Evolutionary conservation across 345 rosid species (phyloP).

Genomic region (Capsella bursapastoris): DNA sequence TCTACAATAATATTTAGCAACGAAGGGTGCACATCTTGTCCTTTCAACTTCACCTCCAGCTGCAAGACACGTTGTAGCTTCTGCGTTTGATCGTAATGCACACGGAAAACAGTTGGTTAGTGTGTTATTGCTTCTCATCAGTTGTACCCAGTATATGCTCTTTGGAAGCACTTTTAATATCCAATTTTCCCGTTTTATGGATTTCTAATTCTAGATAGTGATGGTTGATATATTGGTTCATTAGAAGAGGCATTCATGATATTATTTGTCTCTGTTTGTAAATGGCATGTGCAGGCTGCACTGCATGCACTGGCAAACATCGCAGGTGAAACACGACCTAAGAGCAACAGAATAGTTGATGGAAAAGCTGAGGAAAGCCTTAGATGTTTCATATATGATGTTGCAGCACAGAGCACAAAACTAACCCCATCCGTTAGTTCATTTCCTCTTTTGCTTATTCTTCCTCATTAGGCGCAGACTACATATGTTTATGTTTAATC

Average conservation of each 20-base stretch:
- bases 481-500: conserved; percentile 17
- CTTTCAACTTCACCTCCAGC: conserved; percentile 63
- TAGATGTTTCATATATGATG: conserved; percentile 65
- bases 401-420: conserved; percentile 77
- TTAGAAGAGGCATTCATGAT: conserved; percentile 8
- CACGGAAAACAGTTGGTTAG: conserved; percentile 87
- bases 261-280: conserved; percentile 5
- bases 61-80: conserved; percentile 69
- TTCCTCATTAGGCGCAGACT: conserved; percentile 8
- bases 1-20: conserved; percentile 50
- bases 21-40: conserved; percentile 69
- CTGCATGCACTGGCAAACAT: conserved; percentile 80
- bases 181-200: neutral
- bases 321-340: conserved; percentile 71
- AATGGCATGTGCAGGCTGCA: conserved; percentile 67
- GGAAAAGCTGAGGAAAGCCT: conserved; percentile 81
- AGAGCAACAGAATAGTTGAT: conserved; percentile 52
- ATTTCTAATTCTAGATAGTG: neutral
- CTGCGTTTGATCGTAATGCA: conserved; percentile 80
- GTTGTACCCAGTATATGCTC: neutral
- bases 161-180: neutral
- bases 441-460: conserved; percentile 5
- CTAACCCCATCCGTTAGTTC: conserved; percentile 77
- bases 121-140: conserved; percentile 19
- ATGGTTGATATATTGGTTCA: conserved; percentile 26